Evolutionary conservation across 2,329 filamentous ascomycete species (phyloP), one percentile per base, ranked within the genome.

Genomic region (Aaosphaeria pasadenensis): DNA sequence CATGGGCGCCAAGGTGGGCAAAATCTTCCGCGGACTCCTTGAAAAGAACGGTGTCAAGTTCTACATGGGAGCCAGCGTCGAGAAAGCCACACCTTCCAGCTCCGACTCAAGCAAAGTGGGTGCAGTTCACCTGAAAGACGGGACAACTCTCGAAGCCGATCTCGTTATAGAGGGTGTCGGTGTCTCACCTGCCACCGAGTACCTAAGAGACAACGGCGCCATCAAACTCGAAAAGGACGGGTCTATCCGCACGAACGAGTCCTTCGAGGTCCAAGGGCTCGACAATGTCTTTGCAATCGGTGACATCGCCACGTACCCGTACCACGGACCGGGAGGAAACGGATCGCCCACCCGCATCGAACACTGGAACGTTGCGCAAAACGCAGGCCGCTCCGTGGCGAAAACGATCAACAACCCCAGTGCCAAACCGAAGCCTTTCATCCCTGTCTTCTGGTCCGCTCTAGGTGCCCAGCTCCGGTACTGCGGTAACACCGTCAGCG

Each of bases 341-440:
- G 89, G 88, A 53, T 79, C 78, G 40, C 79, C 80, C 13, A 83
- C 87, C 1, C 86, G 94, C 54, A 96, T 97, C 64, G 94, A 99
- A 77, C 94, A 99, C 70, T 99, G 94, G 94, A 92, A 96, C 71
- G 94, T 99, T 3, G 94, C 94, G 4, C 94, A 97, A 66, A 96
- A 97, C 63, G 79, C 89, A 1, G 94, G 94, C 3, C 88, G 92
- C 39, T 80, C 81, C 28, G 92, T 87, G 1, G 94, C 91, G 1
- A 78, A 78, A 45, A 83, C 88, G 59, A 96, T 99, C 63, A 80
- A 84, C 56, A 77, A 87, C 60, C 81, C 86, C 0, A 71, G 78
- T 6, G 69, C 78, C 41, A 77, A 79, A 53, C 77, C 84, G 1
- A 84, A 88, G 59, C 77, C 82, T 2, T 96, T 96, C 71, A 92